Evolutionary conservation across 2,329 filamentous ascomycete species (phyloP), one percentile per base, ranked within the genome.

Genomic region (Aspergillus pseudoterreus): DNA sequence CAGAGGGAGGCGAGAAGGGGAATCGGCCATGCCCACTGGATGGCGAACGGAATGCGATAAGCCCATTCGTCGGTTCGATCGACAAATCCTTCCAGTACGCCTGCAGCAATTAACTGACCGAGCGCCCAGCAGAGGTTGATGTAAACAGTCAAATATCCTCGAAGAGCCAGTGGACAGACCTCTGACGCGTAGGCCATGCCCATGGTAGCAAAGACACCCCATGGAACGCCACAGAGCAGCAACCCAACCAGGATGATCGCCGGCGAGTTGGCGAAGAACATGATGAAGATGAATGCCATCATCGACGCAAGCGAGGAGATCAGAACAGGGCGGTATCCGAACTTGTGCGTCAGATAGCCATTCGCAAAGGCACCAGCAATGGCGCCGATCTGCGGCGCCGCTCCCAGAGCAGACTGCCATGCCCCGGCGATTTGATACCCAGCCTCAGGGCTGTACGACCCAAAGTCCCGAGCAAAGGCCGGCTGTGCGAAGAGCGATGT

Each of bases 1-100:
- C 59, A 62, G 43, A 57, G 52, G 1, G 53, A 51, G 8, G 60
- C 51, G 1, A 63, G 49, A 9, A 46, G 30, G 32, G 58, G 61
- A 0, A 63, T 17, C 1, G 61, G 61, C 61, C 63, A 67, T 3
- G 58, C 51, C 65, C 65, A 68, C 49, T 68, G 65, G 4, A 70
- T 57, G 2, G 67, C 68, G 42, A 72, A 70, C 2, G 69, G 69
- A 24, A 75, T 68, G n/a, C 67, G 60, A 51, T 71, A 74, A 5
- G 61, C 64, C 66, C 70, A 71, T 48, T 69, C 39, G 38, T 64
- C 60, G 1, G 52, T 53, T 14, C 57, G 50, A 11, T 50, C 54
- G 15, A 75, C 48, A 12, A 71, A 57, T 9, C 60, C 64, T 44
- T 63, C 61, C 8, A 72, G 55, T 1, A 74, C 62, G n/a, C 69